phyloP scores from a whole-genome alignment of 257 asterid genomes.

The Mitragyna speciosa region DNA sequence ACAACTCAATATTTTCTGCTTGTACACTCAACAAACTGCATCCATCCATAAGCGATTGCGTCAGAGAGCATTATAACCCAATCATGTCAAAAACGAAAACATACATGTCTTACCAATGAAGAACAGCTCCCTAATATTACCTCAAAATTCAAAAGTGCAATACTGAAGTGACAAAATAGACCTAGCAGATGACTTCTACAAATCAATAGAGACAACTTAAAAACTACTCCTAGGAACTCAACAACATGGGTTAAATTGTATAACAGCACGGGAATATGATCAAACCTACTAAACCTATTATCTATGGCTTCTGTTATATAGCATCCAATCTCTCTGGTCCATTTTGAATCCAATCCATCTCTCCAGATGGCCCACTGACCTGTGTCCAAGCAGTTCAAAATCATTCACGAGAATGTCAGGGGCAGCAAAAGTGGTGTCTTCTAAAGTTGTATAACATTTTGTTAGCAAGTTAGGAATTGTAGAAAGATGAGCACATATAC shows the following conservation, averaged over 20 bases:
- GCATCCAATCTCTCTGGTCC: constrained; percentile 81
- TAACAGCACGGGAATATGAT: not conserved
- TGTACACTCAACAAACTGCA: no score
- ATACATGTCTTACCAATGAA: not conserved
- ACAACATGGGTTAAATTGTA: not conserved
- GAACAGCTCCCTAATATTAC: not conserved
- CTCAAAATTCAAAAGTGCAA: not conserved
- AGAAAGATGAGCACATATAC: not conserved
- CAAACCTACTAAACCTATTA: constrained; percentile 53
- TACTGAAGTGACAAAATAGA: not conserved
- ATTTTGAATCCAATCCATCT: constrained; percentile 88
- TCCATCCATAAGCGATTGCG: no score
- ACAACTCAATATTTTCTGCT: no score
- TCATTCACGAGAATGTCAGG: not conserved
- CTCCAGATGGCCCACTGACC: constrained; percentile 97
- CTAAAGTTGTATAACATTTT: not conserved
- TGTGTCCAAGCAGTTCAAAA: constrained; percentile 24
- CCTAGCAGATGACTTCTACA: not conserved
- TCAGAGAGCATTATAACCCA: constrained; percentile 21
- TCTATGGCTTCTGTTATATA: constrained; percentile 77
- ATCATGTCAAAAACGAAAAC: constrained; percentile 15
- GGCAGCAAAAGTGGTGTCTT: not conserved
- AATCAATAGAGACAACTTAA: not conserved
- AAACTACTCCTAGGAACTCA: not conserved
- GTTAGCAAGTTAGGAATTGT: not conserved